These are phyloP conservation scores for Leptoxyphium fumago DNA, from an alignment of 2,329 filamentous ascomycete species.

Conservation along the genomic window DNA sequence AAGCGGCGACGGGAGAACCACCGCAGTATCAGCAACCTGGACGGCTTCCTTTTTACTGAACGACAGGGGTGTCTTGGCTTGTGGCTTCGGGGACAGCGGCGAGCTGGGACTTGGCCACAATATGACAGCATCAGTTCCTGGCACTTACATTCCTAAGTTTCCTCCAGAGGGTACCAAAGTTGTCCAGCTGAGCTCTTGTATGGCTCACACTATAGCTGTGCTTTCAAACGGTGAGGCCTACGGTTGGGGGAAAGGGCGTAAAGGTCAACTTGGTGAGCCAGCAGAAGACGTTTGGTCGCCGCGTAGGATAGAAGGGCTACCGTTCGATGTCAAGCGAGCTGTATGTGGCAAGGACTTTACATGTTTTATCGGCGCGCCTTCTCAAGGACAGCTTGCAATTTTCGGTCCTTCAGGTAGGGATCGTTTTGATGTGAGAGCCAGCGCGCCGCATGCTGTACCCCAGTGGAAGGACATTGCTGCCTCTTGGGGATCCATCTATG, in stretches of 20 bases:
- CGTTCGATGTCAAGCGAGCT: conserved; percentile 50
- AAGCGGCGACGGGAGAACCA: no score
- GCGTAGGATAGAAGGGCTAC: conserved; percentile 41
- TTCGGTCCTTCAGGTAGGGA: conserved; percentile 65
- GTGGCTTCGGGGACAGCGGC: conserved; percentile 54
- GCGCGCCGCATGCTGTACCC: conserved; percentile 37
- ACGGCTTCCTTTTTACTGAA: conserved; percentile 53
- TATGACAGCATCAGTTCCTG: conserved; percentile 15
- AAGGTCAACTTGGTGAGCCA: conserved; percentile 62
- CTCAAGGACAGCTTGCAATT: conserved; percentile 46
- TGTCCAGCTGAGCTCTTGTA: conserved; percentile 52
- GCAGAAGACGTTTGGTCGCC: conserved; percentile 43
- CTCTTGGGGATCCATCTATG: conserved; percentile 70
- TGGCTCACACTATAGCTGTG: conserved; percentile 64
- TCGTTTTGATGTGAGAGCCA: conserved; percentile 34
- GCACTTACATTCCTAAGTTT: conserved; percentile 44
- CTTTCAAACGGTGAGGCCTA: conserved; percentile 63
- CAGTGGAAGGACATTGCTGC: conserved; percentile 57
- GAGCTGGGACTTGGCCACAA: conserved; percentile 50
- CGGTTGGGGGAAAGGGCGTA: conserved; percentile 78
- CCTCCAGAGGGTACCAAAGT: conserved; percentile 46
- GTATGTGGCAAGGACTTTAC: conserved; percentile 81
- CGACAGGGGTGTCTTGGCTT: conserved; percentile 40
- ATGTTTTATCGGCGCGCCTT: conserved; percentile 44
- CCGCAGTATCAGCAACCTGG: conserved; percentile 54